These are phyloP conservation scores for Solanum bukasovii DNA, from an alignment of 257 asterid genomes.

Conservation along the genomic window DNA sequence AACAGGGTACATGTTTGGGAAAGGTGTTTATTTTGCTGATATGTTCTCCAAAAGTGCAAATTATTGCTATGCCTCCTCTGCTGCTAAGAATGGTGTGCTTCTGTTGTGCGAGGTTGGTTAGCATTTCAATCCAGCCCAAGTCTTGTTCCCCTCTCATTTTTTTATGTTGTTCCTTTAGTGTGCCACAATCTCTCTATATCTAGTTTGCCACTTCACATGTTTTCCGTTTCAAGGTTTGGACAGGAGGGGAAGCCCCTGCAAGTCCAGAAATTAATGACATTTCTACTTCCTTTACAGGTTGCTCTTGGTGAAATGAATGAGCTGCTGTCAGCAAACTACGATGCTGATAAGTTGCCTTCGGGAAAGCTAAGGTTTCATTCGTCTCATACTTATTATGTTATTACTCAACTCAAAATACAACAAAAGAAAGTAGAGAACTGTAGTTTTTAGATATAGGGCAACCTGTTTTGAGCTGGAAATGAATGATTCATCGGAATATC, in stretches of 20 bases:
- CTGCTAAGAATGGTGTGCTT: constrained; percentile 53
- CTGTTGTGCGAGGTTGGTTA: constrained; percentile 71
- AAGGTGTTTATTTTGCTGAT: constrained; percentile 97
- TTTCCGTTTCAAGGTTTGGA: background rate
- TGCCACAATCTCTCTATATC: background rate
- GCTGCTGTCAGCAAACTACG: constrained; percentile 37
- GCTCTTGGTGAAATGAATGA: constrained; percentile 96
- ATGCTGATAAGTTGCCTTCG: constrained; percentile 70
- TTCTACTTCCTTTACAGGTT: constrained; percentile 43
- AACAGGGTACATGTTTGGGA: constrained; percentile 95
- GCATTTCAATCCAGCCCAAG: background rate
- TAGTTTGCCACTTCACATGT: background rate
- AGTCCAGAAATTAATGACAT: background rate
- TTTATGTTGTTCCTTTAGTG: background rate
- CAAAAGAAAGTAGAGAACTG: background rate
- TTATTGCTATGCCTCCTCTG: constrained; percentile 47
- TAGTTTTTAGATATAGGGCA: background rate
- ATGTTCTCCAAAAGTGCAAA: constrained; percentile 98
- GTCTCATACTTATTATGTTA: background rate
- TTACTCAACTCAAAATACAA: background rate
- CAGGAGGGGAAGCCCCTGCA: background rate
- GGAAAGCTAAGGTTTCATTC: constrained; percentile 71
- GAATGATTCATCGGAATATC: background rate
- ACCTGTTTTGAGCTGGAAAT: background rate
- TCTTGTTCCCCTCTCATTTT: background rate